These are phyloP conservation scores for Penicillium parvum DNA, from an alignment of 495 filamentous ascomycete species.

Conservation along the genomic window DNA sequence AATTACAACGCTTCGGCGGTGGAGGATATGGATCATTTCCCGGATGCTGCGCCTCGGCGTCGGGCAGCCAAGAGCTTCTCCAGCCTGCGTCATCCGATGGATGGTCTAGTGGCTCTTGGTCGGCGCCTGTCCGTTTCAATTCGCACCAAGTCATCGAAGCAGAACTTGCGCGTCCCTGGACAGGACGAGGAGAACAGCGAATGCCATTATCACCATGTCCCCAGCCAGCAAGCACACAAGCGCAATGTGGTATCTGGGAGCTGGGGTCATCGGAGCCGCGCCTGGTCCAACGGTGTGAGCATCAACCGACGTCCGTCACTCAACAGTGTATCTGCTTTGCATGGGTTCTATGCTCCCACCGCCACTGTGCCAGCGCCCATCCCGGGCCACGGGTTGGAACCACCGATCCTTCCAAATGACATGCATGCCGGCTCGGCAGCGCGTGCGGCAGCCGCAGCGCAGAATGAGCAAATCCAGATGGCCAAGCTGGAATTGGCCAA, in stretches of 20 bases:
- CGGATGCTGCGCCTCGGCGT: constrained; percentile 32
- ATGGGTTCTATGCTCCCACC: constrained; percentile 36
- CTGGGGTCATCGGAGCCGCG: constrained; percentile 18
- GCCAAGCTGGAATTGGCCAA: constrained; percentile 38
- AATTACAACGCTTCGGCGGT: constrained; percentile 26
- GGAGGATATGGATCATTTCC: constrained; percentile 37
- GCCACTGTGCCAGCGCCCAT: constrained; percentile 28
- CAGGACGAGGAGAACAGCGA: constrained; percentile 14
- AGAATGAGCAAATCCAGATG: constrained; percentile 46
- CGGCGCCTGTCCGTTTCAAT: constrained; percentile 44
- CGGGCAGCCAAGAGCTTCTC: constrained; percentile 46
- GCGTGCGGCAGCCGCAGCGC: constrained; percentile 63
- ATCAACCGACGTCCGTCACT: constrained; percentile 39
- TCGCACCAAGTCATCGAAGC: constrained; percentile 39
- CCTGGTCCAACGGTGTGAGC: constrained; percentile 28
- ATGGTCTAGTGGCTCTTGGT: constrained; percentile 42
- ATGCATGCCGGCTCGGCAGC: constrained; percentile 62
- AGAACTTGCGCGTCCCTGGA: constrained; percentile 19
- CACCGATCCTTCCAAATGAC: constrained; percentile 37
- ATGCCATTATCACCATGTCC: constrained; percentile 10
- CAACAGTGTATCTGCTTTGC: constrained; percentile 37
- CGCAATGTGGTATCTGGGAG: constrained; percentile 17
- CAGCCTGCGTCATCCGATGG: constrained; percentile 40
- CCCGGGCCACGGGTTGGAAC: constrained; percentile 37
- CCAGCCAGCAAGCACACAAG: constrained; percentile 13